Evolutionary conservation across 2,329 filamentous ascomycete genomes (phyloP).

Genomic region (Ceratocystis colombiana): DNA sequence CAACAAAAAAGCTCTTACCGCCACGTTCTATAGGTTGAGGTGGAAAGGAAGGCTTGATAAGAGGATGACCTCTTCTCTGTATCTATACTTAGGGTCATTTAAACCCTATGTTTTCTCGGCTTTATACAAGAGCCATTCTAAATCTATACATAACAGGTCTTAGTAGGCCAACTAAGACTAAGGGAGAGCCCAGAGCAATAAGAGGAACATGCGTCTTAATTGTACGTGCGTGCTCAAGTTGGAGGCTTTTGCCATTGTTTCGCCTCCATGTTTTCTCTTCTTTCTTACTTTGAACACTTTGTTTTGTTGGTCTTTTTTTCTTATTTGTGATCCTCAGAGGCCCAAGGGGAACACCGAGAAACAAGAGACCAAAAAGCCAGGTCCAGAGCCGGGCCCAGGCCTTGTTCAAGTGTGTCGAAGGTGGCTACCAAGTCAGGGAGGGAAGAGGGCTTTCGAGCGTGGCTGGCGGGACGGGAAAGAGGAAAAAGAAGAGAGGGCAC

Average conservation of each 20-base stretch:
- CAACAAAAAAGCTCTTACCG: too few relatives aligned
- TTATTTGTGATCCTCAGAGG: background rate
- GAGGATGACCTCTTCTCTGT: background rate
- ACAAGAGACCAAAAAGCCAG: background rate
- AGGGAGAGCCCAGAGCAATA: background rate
- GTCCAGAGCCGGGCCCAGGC: background rate
- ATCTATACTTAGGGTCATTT: background rate
- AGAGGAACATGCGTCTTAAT: background rate
- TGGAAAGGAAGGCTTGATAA: background rate
- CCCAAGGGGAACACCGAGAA: slow-evolving; percentile 1
- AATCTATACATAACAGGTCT: background rate
- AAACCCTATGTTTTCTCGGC: background rate
- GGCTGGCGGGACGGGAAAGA: background rate
- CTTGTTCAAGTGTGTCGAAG: too few relatives aligned
- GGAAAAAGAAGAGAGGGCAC: background rate
- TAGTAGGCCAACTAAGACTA: background rate
- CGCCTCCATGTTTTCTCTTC: background rate
- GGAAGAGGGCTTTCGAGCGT: background rate
- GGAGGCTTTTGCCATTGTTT: background rate
- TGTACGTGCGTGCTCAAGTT: background rate
- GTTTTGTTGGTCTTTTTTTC: background rate
- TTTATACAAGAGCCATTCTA: background rate
- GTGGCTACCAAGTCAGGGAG: background rate
- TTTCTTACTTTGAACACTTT: background rate
- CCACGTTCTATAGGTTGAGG: too few relatives aligned